Evolutionary conservation across 1,284 basidiomycete genomes (phyloP).

Genomic region (Rhodotorula sp.): DNA sequence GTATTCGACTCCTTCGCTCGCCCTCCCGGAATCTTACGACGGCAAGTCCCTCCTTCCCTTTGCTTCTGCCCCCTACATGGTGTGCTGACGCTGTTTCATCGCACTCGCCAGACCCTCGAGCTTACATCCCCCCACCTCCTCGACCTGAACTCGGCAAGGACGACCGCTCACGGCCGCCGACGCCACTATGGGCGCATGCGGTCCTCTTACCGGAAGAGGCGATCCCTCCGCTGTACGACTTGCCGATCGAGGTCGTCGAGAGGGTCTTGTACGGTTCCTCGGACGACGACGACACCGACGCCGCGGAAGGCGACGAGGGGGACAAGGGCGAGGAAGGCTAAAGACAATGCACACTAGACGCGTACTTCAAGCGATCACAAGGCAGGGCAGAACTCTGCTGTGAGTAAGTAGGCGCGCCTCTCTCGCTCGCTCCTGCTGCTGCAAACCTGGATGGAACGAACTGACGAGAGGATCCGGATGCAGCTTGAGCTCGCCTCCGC

Average conservation of each 20-base stretch:
- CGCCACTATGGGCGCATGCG: slow-evolving; percentile 12
- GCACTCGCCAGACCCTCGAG: neutral
- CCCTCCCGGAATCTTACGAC: slow-evolving; percentile 21
- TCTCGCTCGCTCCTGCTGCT: too few relatives aligned
- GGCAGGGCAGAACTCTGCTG: too few relatives aligned
- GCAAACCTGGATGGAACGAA: neutral
- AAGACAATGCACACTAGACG: too few relatives aligned
- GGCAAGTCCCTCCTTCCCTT: slow-evolving; percentile 12
- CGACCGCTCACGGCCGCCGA: neutral
- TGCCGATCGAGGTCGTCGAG: slow-evolving; percentile 41
- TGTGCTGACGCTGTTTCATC: too few relatives aligned
- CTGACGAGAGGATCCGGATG: neutral
- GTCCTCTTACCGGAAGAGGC: slow-evolving; percentile 12
- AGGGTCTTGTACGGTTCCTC: slow-evolving; percentile 30
- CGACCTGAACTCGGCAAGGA: neutral
- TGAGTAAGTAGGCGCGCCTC: too few relatives aligned
- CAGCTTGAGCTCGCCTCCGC: too few relatives aligned
- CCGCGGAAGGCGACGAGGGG: neutral
- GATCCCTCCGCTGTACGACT: slow-evolving; percentile 42
- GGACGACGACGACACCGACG: slow-evolving; percentile 1
- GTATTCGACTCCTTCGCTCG: slow-evolving; percentile 36
- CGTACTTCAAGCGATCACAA: too few relatives aligned
- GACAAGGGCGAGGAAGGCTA: too few relatives aligned
- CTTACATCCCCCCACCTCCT: slow-evolving; percentile 10
- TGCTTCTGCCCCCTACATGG: neutral